phyloP scores from a whole-genome alignment of 768 basidiomycete species.

The Auricularia auricula-judae region DNA sequence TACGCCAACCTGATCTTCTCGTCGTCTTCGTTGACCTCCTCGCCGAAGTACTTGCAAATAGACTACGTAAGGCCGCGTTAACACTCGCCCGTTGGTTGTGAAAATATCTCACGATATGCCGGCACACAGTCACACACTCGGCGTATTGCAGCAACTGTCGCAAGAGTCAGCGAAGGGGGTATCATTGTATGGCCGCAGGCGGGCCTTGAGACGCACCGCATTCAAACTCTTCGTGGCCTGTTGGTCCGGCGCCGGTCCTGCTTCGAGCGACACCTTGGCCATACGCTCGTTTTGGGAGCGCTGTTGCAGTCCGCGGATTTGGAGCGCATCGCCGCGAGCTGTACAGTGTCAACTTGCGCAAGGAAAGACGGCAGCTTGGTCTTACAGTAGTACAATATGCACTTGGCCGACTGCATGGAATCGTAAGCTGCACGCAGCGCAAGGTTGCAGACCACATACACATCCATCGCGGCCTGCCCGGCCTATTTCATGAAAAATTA shows the following conservation, averaged over 20 bases:
- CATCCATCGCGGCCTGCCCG: conserved; percentile 69
- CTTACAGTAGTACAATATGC: conserved; percentile 74
- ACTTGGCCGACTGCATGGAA: conserved; percentile 54
- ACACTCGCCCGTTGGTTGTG: background rate
- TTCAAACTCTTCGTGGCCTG: conserved; percentile 20
- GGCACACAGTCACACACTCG: conserved; percentile 47
- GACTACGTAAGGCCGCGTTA: conserved; percentile 26
- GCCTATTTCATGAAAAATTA: conserved; percentile 27
- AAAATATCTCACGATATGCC: conserved; percentile 51
- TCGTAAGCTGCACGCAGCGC: background rate
- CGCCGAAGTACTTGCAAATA: conserved; percentile 76
- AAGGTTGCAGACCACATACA: conserved; percentile 28
- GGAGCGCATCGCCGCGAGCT: conserved; percentile 65
- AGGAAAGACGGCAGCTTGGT: background rate
- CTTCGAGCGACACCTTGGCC: too few relatives aligned
- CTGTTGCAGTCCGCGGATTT: too few relatives aligned
- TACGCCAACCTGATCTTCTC: conserved; percentile 33
- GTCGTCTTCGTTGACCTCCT: conserved; percentile 42
- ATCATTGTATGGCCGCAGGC: background rate
- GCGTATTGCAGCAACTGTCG: conserved; percentile 39
- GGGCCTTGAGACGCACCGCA: conserved; percentile 30
- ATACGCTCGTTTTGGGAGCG: too few relatives aligned
- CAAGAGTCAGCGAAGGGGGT: conserved; percentile 19
- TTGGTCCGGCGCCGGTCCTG: too few relatives aligned
- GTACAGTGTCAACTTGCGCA: background rate